Evolutionary conservation across 306 rosid genomes (phyloP), one percentile per base, ranked within the genome.

Genomic region (Mimosa pudica): DNA sequence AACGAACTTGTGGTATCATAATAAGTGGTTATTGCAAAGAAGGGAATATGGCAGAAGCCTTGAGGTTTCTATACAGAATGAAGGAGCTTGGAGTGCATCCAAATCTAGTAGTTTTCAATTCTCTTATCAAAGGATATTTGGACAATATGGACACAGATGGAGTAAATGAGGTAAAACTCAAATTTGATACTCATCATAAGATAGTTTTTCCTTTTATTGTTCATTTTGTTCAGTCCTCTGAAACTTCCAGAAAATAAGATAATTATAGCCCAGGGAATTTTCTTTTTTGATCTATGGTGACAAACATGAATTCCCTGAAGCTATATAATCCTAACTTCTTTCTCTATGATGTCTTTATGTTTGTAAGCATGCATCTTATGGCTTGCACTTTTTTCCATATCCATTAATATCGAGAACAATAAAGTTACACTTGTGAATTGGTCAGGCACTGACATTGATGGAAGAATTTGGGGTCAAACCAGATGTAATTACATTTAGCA

Each of bases 401-500:
- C 73, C 20, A 68, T 48, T 74, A 20, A 64, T 73, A 49, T 73
- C 81, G 42, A 41, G n/a, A 7, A 44, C 57, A 48, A 72, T 58
- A 73, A 35, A 80, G 85, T 70, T 76, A 74, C 17, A 47, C 33
- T 68, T 54, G 20, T 79, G 80, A 84, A 78, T 80, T 84, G 88
- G 35, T 51, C 97, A 95, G 98, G 92, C 89, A 78, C 82, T 95
- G 84, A 89, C 92, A 80, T 63, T 92, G 89, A 95, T 95, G 97
- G 94, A 95, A 87, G 92, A 95, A 76, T 89, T 87, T 77, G 98
- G 92, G 62, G 87, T 90, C 79, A 91, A 95, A 71, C 97, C 97
- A 12, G 98, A 95, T 87, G 97, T 95, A 49, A 80, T 95, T 71
- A 95, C 98, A 78, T 95, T 89, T 87, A 95, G 98, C 91, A 92